Evolutionary conservation across 2,329 filamentous ascomycete genomes (phyloP).

Genomic region (Sporothrix variecibatus): DNA sequence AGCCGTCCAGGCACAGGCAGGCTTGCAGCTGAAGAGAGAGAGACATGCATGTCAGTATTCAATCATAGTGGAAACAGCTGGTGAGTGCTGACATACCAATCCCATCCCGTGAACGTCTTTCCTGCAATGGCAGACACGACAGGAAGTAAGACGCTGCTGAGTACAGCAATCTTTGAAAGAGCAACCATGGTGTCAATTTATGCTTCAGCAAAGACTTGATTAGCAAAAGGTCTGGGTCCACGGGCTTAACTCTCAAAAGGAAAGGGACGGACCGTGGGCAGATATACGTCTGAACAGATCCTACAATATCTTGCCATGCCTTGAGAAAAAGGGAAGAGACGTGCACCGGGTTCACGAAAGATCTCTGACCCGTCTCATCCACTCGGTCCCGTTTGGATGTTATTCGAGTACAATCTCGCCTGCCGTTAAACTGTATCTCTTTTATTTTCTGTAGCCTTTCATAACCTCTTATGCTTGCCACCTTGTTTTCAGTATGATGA

Average conservation of each 20-base stretch:
- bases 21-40: background rate
- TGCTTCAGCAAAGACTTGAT: no score
- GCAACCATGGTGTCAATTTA: background rate
- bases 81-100: background rate
- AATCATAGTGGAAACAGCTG: background rate
- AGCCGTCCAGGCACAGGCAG: background rate
- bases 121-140: background rate
- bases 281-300: background rate
- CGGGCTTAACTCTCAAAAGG: background rate
- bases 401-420: background rate
- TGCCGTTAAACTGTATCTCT: background rate
- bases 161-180: background rate
- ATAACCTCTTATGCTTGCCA: background rate
- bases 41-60: background rate
- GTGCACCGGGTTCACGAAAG: background rate
- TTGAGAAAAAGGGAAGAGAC: background rate
- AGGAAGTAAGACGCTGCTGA: background rate
- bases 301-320: background rate
- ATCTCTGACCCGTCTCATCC: background rate
- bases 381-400: background rate
- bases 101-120: slow-evolving; percentile 10
- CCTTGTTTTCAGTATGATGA: no score
- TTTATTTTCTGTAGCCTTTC: background rate
- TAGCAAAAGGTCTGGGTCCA: background rate
- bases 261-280: background rate